phyloP scores from a whole-genome alignment of 768 basidiomycete genomes.

The Krasilnikovozyma curviuscula region DNA sequence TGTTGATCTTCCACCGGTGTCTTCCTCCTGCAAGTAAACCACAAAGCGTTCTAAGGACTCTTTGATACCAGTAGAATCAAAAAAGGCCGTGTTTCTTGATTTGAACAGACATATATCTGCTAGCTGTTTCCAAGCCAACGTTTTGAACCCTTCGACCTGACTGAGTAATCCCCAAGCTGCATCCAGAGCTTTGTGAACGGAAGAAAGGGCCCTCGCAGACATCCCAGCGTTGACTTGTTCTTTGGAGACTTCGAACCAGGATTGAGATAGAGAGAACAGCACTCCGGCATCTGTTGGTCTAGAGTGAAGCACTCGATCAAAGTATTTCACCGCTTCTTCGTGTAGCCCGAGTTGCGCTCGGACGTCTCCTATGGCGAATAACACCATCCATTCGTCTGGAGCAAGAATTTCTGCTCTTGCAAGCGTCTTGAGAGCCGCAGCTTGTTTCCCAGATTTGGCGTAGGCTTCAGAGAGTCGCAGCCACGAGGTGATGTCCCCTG shows the following conservation, averaged over 20 bases:
- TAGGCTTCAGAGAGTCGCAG: slow-evolving; percentile 82
- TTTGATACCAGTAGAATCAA: slow-evolving; percentile 25
- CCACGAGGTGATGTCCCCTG: slow-evolving; percentile 67
- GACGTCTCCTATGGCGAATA: slow-evolving; percentile 67
- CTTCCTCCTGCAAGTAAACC: slow-evolving; percentile 7
- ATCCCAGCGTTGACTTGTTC: slow-evolving; percentile 51
- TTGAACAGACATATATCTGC: slow-evolving; percentile 58
- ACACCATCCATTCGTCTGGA: slow-evolving; percentile 62
- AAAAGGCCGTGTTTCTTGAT: slow-evolving; percentile 36
- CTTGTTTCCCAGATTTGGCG: slow-evolving; percentile 64
- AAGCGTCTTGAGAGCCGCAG: slow-evolving; percentile 75
- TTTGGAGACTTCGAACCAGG: slow-evolving; percentile 50
- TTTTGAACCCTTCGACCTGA: slow-evolving; percentile 42
- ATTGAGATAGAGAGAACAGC: slow-evolving; percentile 47
- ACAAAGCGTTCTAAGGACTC: slow-evolving; percentile 16
- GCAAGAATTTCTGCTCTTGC: slow-evolving; percentile 50
- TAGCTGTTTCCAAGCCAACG: slow-evolving; percentile 59
- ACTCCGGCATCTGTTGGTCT: slow-evolving; percentile 54
- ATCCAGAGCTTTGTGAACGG: slow-evolving; percentile 44
- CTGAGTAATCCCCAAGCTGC: slow-evolving; percentile 36
- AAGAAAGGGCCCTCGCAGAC: slow-evolving; percentile 48
- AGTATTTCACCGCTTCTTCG: slow-evolving; percentile 50
- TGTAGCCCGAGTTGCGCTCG: slow-evolving; percentile 57
- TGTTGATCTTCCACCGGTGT: slow-evolving; percentile 5
- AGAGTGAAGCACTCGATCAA: slow-evolving; percentile 37